Evolutionary conservation across 805 yeast species (phyloP).

Genomic region (Nakazawaea ernobii): DNA sequence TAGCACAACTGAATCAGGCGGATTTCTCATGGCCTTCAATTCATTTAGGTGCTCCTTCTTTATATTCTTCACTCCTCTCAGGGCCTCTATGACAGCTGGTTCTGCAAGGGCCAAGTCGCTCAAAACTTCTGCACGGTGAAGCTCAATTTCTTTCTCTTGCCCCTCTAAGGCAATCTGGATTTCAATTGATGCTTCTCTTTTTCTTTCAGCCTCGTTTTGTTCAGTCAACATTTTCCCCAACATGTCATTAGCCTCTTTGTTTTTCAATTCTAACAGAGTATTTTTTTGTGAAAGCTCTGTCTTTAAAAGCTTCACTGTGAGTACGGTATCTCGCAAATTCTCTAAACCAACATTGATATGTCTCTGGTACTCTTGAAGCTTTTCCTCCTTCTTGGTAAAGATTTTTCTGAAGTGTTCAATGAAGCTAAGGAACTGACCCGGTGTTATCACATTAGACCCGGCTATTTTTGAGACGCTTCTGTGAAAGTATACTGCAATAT

Average conservation of each 20-base stretch:
- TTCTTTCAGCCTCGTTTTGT: conserved; percentile 90
- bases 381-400: conserved; percentile 36
- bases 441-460: conserved; percentile 26
- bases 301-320: conserved; percentile 61
- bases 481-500: conserved; percentile 44
- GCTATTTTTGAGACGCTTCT: conserved; percentile 12
- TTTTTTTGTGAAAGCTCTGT: conserved; percentile 49
- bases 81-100: conserved; percentile 82
- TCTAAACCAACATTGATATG: conserved; percentile 73
- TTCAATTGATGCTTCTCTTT: conserved; percentile 75
- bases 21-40: conserved; percentile 80
- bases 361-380: conserved; percentile 59
- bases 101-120: conserved; percentile 69
- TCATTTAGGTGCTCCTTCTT: conserved; percentile 91
- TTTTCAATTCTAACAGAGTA: conserved; percentile 44
- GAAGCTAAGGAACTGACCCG: conserved; percentile 52
- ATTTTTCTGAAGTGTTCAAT: conserved; percentile 36
- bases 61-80: conserved; percentile 83
- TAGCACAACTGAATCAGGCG: conserved; percentile 81
- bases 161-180: conserved; percentile 63
- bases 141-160: conserved; percentile 58
- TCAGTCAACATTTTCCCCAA: conserved; percentile 71
- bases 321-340: conserved; percentile 67
- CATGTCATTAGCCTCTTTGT: conserved; percentile 63
- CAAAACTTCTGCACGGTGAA: conserved; percentile 49